phyloP scores from a whole-genome alignment of 2,329 filamentous ascomycete species.

The Stromatinia cepivora region DNA sequence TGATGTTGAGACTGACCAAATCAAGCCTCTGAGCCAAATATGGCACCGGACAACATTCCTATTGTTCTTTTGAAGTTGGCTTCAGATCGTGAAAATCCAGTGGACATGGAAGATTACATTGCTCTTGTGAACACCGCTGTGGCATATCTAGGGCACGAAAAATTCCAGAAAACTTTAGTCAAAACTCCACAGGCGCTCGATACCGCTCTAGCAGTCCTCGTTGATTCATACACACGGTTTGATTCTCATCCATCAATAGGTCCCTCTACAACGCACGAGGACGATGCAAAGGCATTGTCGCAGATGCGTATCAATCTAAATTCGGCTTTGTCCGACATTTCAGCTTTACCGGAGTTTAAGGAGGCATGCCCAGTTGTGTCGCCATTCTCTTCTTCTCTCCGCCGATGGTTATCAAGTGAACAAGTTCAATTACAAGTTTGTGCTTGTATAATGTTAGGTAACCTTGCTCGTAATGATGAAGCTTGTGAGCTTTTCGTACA shows the following conservation, averaged over 20 bases:
- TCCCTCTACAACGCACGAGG: conserved; percentile 35
- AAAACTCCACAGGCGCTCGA: conserved; percentile 36
- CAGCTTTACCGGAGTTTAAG: conserved; percentile 51
- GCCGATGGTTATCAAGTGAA: conserved; percentile 49
- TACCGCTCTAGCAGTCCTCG: conserved; percentile 51
- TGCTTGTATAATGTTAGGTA: conserved; percentile 62
- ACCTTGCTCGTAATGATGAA: conserved; percentile 60
- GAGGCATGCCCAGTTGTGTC: conserved; percentile 47
- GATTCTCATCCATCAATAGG: conserved; percentile 37
- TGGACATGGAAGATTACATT: conserved; percentile 57
- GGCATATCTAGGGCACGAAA: conserved; percentile 55
- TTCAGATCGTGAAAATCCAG: conserved; percentile 43
- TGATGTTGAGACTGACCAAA: not conserved
- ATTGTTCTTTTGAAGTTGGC: conserved; percentile 53
- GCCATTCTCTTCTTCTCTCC: conserved; percentile 46
- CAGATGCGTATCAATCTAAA: conserved; percentile 53
- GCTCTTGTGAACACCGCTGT: conserved; percentile 53
- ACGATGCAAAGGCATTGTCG: conserved; percentile 52
- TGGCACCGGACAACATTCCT: conserved; percentile 48
- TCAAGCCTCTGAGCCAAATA: conserved; percentile 37
- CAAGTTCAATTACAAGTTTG: conserved; percentile 53
- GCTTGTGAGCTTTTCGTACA: conserved; percentile 53
- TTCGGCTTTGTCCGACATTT: conserved; percentile 52
- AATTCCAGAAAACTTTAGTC: conserved; percentile 53
- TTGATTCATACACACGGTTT: conserved; percentile 50